These are phyloP conservation scores for Bryoerythrophyllum caledonicum DNA, from an alignment of 225 moss, liverwort and hornwort species.

Conservation along the genomic window DNA sequence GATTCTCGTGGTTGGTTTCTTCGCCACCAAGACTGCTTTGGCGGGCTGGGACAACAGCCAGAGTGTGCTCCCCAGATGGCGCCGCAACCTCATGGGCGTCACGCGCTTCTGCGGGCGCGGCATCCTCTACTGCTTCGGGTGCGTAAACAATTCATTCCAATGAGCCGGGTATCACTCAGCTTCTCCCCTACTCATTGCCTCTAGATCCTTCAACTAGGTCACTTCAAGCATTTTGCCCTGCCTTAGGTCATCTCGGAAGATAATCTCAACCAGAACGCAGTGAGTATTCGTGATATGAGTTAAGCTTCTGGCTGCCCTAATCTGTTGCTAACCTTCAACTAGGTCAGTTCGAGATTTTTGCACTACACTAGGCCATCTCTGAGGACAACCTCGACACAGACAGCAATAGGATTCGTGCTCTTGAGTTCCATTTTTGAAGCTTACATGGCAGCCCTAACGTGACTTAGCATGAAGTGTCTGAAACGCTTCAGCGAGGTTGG, in stretches of 20 bases:
- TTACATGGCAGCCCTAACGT: neutral
- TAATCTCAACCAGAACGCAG: neutral
- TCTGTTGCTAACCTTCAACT: neutral
- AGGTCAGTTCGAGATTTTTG: neutral
- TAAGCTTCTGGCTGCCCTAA: neutral
- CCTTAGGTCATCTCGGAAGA: neutral
- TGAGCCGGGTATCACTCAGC: no score
- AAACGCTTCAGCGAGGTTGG: neutral
- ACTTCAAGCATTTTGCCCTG: no score
- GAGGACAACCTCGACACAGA: neutral
- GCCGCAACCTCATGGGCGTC: constrained; percentile 63
- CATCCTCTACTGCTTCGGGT: constrained; percentile 84
- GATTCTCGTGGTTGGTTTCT: constrained; percentile 61
- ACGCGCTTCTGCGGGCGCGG: constrained; percentile 76
- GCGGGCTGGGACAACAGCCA: constrained; percentile 57
- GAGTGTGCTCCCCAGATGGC: constrained; percentile 67
- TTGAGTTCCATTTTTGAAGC: neutral
- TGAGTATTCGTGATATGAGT: neutral
- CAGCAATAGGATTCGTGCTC: neutral
- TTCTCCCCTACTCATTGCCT: no score
- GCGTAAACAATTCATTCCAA: neutral
- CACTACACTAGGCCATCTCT: neutral
- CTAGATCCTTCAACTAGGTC: no score
- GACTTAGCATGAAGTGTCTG: neutral
- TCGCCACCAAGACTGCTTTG: constrained; percentile 57